A percentile compares a stretch with the other conserved stretches of the same genome.
Evolutionary conservation across 83 land plant genomes (phyloP).

Genomic region (Picea mariana): DNA sequence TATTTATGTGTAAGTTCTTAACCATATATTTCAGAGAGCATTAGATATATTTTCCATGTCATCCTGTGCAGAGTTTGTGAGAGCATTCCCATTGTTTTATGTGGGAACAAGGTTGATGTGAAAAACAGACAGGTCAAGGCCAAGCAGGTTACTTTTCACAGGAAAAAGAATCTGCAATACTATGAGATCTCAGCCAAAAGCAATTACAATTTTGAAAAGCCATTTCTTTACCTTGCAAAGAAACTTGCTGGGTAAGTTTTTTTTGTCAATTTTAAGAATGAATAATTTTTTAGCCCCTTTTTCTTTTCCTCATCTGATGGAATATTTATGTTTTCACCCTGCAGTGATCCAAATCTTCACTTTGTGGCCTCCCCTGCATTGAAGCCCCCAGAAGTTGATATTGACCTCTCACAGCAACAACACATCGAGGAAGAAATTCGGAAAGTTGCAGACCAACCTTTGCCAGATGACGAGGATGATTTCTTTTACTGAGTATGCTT

Average conservation of each 20-base stretch:
- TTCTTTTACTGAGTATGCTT: conserved; percentile 2
- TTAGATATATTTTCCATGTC: not conserved
- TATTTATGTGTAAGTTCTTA: not conserved
- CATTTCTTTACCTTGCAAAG: conserved; percentile 38
- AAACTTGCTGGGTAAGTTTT: conserved; percentile 41
- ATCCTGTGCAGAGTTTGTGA: conserved; percentile 43
- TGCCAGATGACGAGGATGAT: conserved; percentile 20
- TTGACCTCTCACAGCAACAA: conserved; percentile 20
- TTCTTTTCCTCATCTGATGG: conserved; percentile 16
- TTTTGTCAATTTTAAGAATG: not conserved
- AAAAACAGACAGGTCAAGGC: too few relatives aligned
- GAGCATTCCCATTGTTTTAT: conserved; percentile 44
- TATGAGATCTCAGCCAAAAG: conserved; percentile 56
- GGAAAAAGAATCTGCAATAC: too few relatives aligned
- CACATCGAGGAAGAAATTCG: conserved; percentile 18
- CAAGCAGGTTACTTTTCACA: conserved; percentile 48
- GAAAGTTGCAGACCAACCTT: conserved; percentile 17
- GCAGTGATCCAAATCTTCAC: conserved; percentile 25
- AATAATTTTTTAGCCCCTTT: not conserved
- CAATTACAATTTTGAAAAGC: conserved; percentile 48
- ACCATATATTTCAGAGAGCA: not conserved
- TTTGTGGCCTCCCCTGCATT: conserved; percentile 29
- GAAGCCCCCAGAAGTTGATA: conserved; percentile 25
- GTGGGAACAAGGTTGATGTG: too few relatives aligned
- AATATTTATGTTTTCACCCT: not conserved